Conservation (phyloP, 2,329 filamentous ascomycete species). For the Lomentospora prolificans region DNA sequence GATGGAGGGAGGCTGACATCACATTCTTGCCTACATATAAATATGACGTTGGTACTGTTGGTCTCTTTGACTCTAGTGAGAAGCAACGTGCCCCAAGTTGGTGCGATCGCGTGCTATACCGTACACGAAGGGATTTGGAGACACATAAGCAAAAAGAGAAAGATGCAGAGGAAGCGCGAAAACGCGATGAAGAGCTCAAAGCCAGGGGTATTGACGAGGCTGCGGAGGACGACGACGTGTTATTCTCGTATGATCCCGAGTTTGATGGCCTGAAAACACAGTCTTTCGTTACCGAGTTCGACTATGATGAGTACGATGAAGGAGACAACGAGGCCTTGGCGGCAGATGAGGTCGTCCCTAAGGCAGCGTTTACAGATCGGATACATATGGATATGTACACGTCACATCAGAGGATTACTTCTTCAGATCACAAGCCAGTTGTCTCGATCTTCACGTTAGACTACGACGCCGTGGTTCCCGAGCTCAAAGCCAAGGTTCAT, state of each 20-base stretch:
- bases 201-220: constrained; percentile 64
- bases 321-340: constrained; percentile 31
- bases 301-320: constrained; percentile 51
- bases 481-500: constrained; percentile 74
- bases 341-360: constrained; percentile 39
- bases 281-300: constrained; percentile 54
- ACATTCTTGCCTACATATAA: constrained; percentile 93
- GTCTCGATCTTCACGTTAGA: constrained; percentile 73
- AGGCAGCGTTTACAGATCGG: constrained; percentile 45
- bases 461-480: constrained; percentile 78
- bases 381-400: constrained; percentile 60
- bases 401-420: constrained; percentile 80
- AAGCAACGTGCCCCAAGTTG: constrained; percentile 89
- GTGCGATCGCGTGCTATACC: constrained; percentile 89
- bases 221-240: constrained; percentile 66
- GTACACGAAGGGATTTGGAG: constrained; percentile 62
- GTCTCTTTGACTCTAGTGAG: constrained; percentile 88
- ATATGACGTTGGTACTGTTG: constrained; percentile 89
- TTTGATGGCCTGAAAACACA: constrained; percentile 65
- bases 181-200: constrained; percentile 78
- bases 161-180: constrained; percentile 57
- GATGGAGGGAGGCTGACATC: constrained; percentile 84
- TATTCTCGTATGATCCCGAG: constrained; percentile 87
- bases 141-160: constrained; percentile 52
- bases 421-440: constrained; percentile 92